A percentile compares a stretch with the other conserved stretches of the same genome.
Conservation (phyloP, 495 filamentous ascomycete species). For the Podospora comata region DNA sequence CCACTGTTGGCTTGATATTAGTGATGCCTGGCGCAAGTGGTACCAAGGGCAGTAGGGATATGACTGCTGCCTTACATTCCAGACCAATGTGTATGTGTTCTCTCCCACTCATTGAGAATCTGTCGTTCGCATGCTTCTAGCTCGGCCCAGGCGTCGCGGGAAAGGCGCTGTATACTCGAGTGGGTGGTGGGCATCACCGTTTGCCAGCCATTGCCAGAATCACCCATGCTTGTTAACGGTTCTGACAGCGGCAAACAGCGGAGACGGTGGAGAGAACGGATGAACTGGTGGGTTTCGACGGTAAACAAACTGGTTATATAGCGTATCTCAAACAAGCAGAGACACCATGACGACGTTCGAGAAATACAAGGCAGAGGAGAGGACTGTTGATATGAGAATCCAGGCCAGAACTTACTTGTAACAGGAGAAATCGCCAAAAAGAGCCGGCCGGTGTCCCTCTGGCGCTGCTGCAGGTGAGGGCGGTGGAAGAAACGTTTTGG, state of each 20-base stretch:
- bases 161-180: slow-evolving; percentile 30
- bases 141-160: slow-evolving; percentile 18
- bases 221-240: slow-evolving; percentile 25
- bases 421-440: background rate
- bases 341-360: background rate
- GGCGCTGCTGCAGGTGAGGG: background rate
- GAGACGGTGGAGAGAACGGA: slow-evolving; percentile 16
- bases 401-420: background rate
- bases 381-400: background rate
- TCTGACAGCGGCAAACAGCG: slow-evolving; percentile 14
- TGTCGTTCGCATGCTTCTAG: slow-evolving; percentile 32
- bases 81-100: slow-evolving; percentile 32
- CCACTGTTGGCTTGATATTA: slow-evolving; percentile 26
- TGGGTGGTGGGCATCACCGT: slow-evolving; percentile 35
- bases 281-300: slow-evolving; percentile 6
- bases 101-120: slow-evolving; percentile 35
- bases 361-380: background rate
- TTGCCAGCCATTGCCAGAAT: slow-evolving; percentile 32
- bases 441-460: background rate
- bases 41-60: background rate
- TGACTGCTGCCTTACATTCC: slow-evolving; percentile 29
- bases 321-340: background rate
- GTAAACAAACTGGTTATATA: background rate
- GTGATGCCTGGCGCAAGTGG: background rate
- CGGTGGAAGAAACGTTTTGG: slow-evolving; percentile 4